Percentiles rank a stretch among this genome's conserved stretches.
phyloP scores from a whole-genome alignment of 2,329 filamentous ascomycete species.

The Akanthomyces dipterigenus region DNA sequence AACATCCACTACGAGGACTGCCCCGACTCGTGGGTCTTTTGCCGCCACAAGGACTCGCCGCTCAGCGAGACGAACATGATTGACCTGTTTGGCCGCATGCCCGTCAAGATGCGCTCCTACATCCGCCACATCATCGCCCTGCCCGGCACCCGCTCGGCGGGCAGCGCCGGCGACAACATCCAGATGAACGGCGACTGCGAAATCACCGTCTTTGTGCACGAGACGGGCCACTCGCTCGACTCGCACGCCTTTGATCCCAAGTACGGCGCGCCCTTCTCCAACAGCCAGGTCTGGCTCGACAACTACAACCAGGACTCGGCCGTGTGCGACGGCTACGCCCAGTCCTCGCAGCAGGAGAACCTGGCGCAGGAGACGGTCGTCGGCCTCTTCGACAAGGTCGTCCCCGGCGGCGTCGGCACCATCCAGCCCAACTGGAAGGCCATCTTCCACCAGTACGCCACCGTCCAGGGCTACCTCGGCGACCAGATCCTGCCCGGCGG shows the following conservation, averaged over 20 bases:
- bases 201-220: constrained; percentile 15
- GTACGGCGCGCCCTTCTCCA: constrained; percentile 15
- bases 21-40: constrained; percentile 23
- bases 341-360: constrained; percentile 18
- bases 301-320: constrained; percentile 15
- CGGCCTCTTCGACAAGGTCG: constrained; percentile 18
- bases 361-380: constrained; percentile 20
- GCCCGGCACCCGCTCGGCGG: constrained; percentile 15
- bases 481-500: constrained; percentile 11
- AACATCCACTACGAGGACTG: constrained; percentile 24
- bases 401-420: constrained; percentile 17
- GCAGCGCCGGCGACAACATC: constrained; percentile 17
- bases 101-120: constrained; percentile 22
- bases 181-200: constrained; percentile 14
- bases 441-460: constrained; percentile 12
- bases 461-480: constrained; percentile 8
- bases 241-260: constrained; percentile 16
- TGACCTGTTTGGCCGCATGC: constrained; percentile 23
- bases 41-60: constrained; percentile 21
- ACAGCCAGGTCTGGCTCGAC: constrained; percentile 15
- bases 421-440: constrained; percentile 17
- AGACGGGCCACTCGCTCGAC: constrained; percentile 18
- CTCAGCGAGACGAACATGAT: constrained; percentile 19
- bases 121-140: constrained; percentile 21
- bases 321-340: constrained; percentile 15